phyloP scores from a whole-genome alignment of 176 grass and related monocot genomes.

The Otatea glauca region DNA sequence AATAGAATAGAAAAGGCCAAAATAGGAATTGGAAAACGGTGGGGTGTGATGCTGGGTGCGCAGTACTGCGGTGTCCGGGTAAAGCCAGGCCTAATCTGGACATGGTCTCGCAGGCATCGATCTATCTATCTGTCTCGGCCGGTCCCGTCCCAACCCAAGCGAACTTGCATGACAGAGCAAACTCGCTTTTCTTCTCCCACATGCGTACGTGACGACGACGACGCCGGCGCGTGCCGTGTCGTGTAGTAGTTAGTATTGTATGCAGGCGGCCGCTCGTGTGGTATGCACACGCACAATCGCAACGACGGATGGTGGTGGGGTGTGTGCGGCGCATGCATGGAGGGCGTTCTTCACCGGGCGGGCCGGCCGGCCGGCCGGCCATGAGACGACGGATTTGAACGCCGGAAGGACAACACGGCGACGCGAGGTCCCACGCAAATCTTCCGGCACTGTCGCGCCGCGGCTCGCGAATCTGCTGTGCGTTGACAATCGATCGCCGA shows the following conservation, averaged over 20 bases:
- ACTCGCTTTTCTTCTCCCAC: not conserved
- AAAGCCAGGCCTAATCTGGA: slow-evolving; percentile 2
- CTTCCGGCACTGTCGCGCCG: not conserved
- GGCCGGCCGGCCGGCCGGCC: too few relatives aligned
- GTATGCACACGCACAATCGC: too few relatives aligned
- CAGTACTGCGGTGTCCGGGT: too few relatives aligned
- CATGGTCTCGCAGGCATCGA: not conserved
- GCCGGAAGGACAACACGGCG: not conserved
- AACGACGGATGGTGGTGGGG: too few relatives aligned
- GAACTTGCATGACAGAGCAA: not conserved
- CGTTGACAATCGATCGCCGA: not conserved
- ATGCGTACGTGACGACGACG: too few relatives aligned
- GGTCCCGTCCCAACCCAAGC: not conserved
- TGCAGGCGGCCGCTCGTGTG: too few relatives aligned
- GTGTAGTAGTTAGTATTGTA: too few relatives aligned
- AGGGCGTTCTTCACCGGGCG: not conserved
- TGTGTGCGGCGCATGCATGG: too few relatives aligned
- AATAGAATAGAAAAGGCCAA: too few relatives aligned
- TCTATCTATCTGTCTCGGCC: not conserved
- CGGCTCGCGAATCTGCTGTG: not conserved
- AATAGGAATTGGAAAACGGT: too few relatives aligned
- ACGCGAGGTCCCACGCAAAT: slow-evolving; percentile 1
- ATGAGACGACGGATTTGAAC: not conserved
- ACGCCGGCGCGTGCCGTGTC: not conserved
- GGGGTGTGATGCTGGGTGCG: too few relatives aligned